Conservation (phyloP, 306 rosid species). For the Albizia julibrissin region DNA sequence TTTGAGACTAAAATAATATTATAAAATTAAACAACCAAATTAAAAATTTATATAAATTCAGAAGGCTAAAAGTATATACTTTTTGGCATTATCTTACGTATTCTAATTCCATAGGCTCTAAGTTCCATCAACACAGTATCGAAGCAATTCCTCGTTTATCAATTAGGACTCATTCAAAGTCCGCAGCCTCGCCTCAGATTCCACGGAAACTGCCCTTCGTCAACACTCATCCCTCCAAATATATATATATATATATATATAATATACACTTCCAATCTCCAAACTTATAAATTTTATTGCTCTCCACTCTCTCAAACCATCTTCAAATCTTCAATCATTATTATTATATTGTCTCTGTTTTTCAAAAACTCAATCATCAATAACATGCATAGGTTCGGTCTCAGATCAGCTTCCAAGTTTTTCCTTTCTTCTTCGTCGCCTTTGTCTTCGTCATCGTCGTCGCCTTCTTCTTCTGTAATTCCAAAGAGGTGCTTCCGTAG, state of each 20-base stretch:
- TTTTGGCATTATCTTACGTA: neutral
- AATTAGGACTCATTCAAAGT: neutral
- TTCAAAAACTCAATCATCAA: neutral
- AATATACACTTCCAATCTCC: neutral
- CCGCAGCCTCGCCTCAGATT: conserved; percentile 2
- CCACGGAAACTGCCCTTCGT: neutral
- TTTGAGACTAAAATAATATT: no score
- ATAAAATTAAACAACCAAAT: no score
- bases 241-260: neutral
- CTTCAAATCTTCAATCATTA: neutral
- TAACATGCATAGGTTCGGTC: neutral
- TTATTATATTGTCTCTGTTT: neutral
- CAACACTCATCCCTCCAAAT: neutral
- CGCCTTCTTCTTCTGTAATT: neutral
- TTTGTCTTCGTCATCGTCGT: neutral
- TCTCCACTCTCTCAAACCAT: neutral
- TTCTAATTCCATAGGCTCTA: neutral
- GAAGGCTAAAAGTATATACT: neutral
- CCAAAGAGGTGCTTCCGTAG: neutral
- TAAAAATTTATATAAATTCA: no score
- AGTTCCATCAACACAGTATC: neutral
- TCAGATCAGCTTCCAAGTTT: neutral
- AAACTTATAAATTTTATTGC: neutral
- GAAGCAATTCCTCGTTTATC: neutral
- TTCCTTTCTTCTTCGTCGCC: neutral